phyloP scores from a whole-genome alignment of 2,329 filamentous ascomycete genomes.

The Colletotrichum tropicicola region DNA sequence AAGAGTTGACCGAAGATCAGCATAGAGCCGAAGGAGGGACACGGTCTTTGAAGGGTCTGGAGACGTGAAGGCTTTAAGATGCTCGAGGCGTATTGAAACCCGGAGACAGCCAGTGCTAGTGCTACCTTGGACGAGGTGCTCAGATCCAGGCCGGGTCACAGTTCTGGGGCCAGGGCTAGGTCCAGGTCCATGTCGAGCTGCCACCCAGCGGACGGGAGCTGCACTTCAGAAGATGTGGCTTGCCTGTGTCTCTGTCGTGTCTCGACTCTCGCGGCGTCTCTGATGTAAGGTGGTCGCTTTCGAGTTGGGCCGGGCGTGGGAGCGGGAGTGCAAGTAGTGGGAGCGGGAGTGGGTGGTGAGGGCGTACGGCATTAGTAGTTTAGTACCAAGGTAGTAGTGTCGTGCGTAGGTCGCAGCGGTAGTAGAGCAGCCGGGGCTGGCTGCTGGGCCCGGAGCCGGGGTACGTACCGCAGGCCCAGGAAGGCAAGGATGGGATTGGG shows the following conservation, averaged over 20 bases:
- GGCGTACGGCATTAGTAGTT: neutral
- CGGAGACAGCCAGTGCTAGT: neutral
- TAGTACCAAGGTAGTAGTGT: constrained; percentile 14
- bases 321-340: neutral
- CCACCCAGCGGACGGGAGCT: constrained; percentile 11
- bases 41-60: constrained; percentile 11
- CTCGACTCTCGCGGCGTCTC: constrained; percentile 6
- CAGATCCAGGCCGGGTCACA: constrained; percentile 25
- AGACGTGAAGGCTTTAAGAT: constrained; percentile 26
- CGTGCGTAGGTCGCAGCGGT: constrained; percentile 7
- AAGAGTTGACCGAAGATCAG: constrained; percentile 24
- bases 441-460: no score
- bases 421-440: neutral
- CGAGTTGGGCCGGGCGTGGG: constrained; percentile 1
- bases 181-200: constrained; percentile 27
- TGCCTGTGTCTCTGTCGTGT: constrained; percentile 1
- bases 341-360: constrained; percentile 7
- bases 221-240: constrained; percentile 19
- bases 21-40: constrained; percentile 17
- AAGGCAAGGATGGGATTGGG: neutral
- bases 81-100: constrained; percentile 11
- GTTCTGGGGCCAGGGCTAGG: constrained; percentile 18
- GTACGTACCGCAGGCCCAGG: no score
- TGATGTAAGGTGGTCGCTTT: constrained; percentile 1
- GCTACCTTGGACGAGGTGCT: constrained; percentile 1